Evolutionary conservation across 305 asterid species (phyloP).

Genomic region (Salvia sclarea): DNA sequence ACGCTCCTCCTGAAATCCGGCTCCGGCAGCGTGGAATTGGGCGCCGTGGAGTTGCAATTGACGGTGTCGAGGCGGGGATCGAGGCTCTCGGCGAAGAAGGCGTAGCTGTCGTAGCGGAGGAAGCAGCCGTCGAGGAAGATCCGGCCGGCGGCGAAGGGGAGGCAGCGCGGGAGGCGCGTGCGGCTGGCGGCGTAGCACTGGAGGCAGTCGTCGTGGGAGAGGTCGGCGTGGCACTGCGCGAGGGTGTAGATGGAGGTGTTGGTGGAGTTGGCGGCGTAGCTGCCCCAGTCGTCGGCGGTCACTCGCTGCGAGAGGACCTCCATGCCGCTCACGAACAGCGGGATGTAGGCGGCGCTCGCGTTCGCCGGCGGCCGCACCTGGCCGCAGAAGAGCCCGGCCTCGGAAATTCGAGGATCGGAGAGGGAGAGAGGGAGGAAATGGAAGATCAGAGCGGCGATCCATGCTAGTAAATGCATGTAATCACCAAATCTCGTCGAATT

Average conservation of each 20-base stretch:
- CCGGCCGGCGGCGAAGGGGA: constrained; percentile 60
- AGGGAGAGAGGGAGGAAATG: background rate
- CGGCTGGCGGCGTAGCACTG: constrained; percentile 80
- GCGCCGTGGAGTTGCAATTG: constrained; percentile 53
- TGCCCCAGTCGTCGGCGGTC: constrained; percentile 50
- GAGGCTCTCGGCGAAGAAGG: constrained; percentile 53
- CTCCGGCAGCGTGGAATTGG: constrained; percentile 22
- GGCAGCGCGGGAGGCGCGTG: constrained; percentile 73
- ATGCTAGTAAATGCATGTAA: constrained; percentile 43
- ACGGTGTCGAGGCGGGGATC: constrained; percentile 44
- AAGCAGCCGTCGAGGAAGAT: constrained; percentile 84
- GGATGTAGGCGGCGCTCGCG: constrained; percentile 42
- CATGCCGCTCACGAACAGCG: constrained; percentile 55
- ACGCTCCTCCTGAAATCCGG: constrained; percentile 43
- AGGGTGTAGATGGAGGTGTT: constrained; percentile 45
- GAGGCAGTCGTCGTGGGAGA: constrained; percentile 67
- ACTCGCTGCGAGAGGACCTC: constrained; percentile 55
- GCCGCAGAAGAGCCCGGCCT: constrained; percentile 66
- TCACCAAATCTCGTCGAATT: background rate
- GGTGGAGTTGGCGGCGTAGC: constrained; percentile 26
- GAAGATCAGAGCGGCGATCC: constrained; percentile 32
- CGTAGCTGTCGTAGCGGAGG: constrained; percentile 63
- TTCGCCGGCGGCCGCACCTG: constrained; percentile 36
- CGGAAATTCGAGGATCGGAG: constrained; percentile 63
- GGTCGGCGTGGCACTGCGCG: constrained; percentile 65